A percentile compares a stretch with the other conserved stretches of the same genome.
Conservation (phyloP, 129 eudicot species). For the Erigeron canadensis region DNA sequence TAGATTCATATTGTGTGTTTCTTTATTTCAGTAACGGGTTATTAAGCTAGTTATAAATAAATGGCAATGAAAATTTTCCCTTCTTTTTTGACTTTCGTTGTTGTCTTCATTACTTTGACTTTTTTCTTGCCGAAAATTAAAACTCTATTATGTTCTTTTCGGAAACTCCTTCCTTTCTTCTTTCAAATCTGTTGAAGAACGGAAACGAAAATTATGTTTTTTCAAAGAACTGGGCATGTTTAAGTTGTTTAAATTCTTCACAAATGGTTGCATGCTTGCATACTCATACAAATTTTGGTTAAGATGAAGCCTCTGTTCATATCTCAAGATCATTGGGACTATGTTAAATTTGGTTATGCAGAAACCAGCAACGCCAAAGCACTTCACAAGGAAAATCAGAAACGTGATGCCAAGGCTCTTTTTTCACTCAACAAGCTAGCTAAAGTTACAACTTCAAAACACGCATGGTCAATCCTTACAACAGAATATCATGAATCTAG, state of each 20-base stretch:
- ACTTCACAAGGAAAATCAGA: background rate
- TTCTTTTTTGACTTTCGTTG: too few species aligned
- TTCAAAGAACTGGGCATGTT: background rate
- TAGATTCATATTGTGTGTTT: too few species aligned
- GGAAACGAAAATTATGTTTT: too few species aligned
- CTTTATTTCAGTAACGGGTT: too few species aligned
- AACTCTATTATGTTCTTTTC: too few species aligned
- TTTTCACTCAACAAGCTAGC: conserved; percentile 24
- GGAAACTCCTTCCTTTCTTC: too few species aligned
- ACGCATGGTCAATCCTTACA: background rate
- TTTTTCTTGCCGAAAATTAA: too few species aligned
- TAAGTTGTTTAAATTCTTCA: background rate
- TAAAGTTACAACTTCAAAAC: background rate
- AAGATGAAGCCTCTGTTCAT: conserved; percentile 10
- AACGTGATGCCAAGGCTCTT: conserved; percentile 19
- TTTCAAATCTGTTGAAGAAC: too few species aligned
- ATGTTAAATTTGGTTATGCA: background rate
- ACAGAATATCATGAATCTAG: background rate
- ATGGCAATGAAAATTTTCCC: too few species aligned
- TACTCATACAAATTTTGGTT: conserved; percentile 6
- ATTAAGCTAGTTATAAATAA: too few species aligned
- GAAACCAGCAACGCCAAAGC: background rate
- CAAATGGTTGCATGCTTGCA: background rate
- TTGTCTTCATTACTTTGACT: too few species aligned
- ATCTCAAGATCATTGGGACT: background rate